Evolutionary conservation across 345 rosid genomes (phyloP).

Genomic region (Raphanus raphanistrum): DNA sequence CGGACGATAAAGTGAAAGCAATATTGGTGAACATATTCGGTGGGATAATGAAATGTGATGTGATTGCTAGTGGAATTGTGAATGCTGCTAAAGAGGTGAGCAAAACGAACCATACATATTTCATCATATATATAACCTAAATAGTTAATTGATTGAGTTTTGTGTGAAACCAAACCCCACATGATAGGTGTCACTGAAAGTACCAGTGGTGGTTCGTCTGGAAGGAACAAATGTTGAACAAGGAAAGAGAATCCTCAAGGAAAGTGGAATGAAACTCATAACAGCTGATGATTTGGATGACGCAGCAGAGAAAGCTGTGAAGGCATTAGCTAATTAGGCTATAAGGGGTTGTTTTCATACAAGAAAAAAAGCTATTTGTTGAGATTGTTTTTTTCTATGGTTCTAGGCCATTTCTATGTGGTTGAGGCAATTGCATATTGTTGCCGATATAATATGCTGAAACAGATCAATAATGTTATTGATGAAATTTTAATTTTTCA

Average conservation of each 20-base stretch:
- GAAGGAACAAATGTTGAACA: constrained; percentile 75
- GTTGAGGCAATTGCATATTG: constrained; percentile 26
- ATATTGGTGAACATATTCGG: constrained; percentile 98
- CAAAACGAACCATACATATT: background rate
- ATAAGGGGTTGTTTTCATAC: background rate
- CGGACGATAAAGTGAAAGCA: constrained; percentile 98
- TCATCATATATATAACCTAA: background rate
- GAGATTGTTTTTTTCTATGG: background rate
- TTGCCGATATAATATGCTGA: constrained; percentile 9
- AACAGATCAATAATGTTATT: constrained; percentile 28
- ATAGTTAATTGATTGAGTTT: background rate
- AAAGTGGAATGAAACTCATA: constrained; percentile 84
- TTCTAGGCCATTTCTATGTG: constrained; percentile 16
- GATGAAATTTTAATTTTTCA: too few relatives aligned
- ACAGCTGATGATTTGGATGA: constrained; percentile 97
- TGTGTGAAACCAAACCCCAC: background rate
- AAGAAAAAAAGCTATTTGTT: background rate
- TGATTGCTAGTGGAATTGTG: constrained; percentile 97
- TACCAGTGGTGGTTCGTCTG: constrained; percentile 83
- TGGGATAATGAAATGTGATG: constrained; percentile 98
- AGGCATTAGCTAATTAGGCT: constrained; percentile 47
- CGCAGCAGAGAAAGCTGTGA: constrained; percentile 97
- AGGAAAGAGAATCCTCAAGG: constrained; percentile 97
- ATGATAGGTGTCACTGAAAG: constrained; percentile 77
- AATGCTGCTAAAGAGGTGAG: constrained; percentile 97